Conservation (phyloP, 805 yeast species). For the Peterozyma toletana region DNA sequence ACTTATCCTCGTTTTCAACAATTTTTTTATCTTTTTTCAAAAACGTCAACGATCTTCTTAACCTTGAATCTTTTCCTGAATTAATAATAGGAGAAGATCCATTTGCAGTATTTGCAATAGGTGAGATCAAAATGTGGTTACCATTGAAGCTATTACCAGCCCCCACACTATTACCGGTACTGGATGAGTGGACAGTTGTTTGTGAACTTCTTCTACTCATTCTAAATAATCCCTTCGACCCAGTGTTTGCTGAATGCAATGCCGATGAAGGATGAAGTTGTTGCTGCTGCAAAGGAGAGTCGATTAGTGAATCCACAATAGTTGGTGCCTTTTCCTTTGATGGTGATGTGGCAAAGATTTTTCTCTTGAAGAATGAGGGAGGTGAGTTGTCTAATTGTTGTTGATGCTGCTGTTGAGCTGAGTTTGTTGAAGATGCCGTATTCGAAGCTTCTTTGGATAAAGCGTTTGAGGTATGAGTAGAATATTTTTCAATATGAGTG, state of each 20-base stretch:
- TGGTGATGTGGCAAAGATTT: conserved; percentile 5
- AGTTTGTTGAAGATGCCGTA: background rate
- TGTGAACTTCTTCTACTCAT: conserved; percentile 3
- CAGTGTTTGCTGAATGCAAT: background rate
- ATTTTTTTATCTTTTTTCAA: background rate
- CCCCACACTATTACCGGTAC: background rate
- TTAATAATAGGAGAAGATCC: background rate
- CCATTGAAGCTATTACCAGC: background rate
- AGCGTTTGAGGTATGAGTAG: conserved; percentile 3
- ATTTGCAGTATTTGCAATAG: background rate
- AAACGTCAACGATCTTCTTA: background rate
- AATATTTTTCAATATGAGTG: background rate
- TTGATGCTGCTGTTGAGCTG: background rate
- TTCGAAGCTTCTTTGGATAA: conserved; percentile 3
- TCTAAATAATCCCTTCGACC: conserved; percentile 3
- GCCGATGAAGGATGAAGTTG: no score
- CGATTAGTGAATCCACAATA: conserved; percentile 1
- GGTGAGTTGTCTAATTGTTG: background rate
- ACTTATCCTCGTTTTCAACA: background rate
- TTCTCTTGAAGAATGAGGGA: conserved; percentile 7
- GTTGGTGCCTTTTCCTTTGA: conserved; percentile 2
- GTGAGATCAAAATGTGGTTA: background rate
- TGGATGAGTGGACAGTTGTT: conserved; percentile 1
- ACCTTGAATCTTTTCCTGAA: background rate
- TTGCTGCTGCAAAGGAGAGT: background rate